phyloP scores from a whole-genome alignment of 1,139 yeast genomes.

The Zygosaccharomyces sapae region DNA sequence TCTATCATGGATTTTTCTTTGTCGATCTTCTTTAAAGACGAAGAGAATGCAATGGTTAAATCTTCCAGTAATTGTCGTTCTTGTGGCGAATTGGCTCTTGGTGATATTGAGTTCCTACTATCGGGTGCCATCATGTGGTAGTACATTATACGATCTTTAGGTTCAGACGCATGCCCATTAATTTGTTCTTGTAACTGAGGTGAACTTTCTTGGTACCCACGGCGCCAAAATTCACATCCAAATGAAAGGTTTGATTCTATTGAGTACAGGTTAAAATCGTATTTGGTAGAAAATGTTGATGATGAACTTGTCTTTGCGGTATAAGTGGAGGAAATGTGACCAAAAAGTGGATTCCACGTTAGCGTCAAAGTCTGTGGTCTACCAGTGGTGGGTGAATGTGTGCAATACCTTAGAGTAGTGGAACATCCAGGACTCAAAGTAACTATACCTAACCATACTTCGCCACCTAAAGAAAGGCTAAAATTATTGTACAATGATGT shows the following conservation, averaged over 20 bases:
- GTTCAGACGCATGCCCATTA: conserved; percentile 6
- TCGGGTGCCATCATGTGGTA: conserved; percentile 20
- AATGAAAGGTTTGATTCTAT: conserved; percentile 81
- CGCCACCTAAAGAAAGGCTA: conserved; percentile 69
- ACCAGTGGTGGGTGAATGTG: conserved; percentile 81
- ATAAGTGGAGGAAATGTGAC: conserved; percentile 84
- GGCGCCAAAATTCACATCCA: conserved; percentile 78
- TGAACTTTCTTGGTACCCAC: conserved; percentile 3
- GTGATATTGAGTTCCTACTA: background rate
- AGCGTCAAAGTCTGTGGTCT: conserved; percentile 86
- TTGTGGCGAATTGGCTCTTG: conserved; percentile 10
- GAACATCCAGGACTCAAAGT: conserved; percentile 85
- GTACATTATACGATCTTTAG: conserved; percentile 34
- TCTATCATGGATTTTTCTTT: conserved; percentile 45
- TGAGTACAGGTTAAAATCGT: conserved; percentile 86
- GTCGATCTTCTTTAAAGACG: conserved; percentile 31
- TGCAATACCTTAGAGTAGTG: conserved; percentile 77
- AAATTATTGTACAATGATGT: conserved; percentile 41
- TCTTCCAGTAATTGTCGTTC: conserved; percentile 28
- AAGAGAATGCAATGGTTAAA: conserved; percentile 32
- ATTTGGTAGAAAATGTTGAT: conserved; percentile 76
- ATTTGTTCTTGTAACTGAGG: conserved; percentile 11
- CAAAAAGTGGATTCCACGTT: conserved; percentile 84
- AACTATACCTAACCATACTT: conserved; percentile 81
- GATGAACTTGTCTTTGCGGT: conserved; percentile 75